phyloP scores from a whole-genome alignment of 768 basidiomycete genomes.

The Phaeotremella skinneri region DNA sequence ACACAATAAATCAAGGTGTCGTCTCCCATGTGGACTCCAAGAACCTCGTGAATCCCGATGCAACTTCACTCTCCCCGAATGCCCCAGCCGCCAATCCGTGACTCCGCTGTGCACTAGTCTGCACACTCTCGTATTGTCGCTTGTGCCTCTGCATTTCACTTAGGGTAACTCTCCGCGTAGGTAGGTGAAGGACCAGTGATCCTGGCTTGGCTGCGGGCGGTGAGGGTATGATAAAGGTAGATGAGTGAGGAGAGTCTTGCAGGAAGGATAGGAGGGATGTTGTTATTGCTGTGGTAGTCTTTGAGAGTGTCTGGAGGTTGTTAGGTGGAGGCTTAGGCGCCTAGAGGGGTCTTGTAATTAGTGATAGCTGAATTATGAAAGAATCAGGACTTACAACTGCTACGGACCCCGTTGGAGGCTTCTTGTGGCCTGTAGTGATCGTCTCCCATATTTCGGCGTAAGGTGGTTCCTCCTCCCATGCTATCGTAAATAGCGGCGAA shows the following conservation, averaged over 20 bases:
- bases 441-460: conserved; percentile 72
- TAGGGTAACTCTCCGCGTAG: conserved; percentile 70
- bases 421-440: conserved; percentile 72
- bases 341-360: conserved; percentile 54
- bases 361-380: background rate
- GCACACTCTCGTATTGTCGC: conserved; percentile 83
- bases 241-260: conserved; percentile 57
- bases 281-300: conserved; percentile 68
- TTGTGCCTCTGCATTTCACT: conserved; percentile 85
- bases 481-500: conserved; percentile 82
- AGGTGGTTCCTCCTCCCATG: conserved; percentile 65
- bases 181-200: conserved; percentile 60
- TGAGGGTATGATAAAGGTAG: conserved; percentile 58
- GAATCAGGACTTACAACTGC: conserved; percentile 59
- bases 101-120: conserved; percentile 66
- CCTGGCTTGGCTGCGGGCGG: conserved; percentile 49
- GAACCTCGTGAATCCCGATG: conserved; percentile 52
- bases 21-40: conserved; percentile 51
- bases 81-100: conserved; percentile 43
- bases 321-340: conserved; percentile 78
- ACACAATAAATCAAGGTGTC: background rate
- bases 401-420: conserved; percentile 83
- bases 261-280: conserved; percentile 69
- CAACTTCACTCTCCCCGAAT: conserved; percentile 48
- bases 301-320: conserved; percentile 80